Percentiles rank a stretch among this genome's conserved stretches.
These are phyloP conservation scores for Aureobasidium leucospermi DNA, from an alignment of 2,329 filamentous ascomycete genomes.

Conservation along the genomic window DNA sequence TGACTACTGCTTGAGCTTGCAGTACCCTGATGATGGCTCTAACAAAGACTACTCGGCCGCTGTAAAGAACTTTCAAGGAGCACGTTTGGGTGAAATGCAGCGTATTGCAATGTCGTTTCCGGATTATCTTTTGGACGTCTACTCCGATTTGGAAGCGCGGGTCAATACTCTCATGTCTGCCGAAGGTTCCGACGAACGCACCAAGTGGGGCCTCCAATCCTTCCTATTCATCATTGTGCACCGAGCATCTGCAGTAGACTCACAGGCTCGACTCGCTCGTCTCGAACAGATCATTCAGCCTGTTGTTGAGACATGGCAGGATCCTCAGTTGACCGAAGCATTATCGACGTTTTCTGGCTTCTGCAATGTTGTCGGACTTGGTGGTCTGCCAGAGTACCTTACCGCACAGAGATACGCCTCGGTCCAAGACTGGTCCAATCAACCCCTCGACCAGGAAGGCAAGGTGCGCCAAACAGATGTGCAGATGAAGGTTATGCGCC, in stretches of 20 bases:
- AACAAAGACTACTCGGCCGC: conserved; percentile 74
- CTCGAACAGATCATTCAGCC: conserved; percentile 74
- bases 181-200: conserved; percentile 69
- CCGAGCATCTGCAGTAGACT: conserved; percentile 68
- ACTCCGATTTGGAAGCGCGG: conserved; percentile 76
- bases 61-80: conserved; percentile 77
- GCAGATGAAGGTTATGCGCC: conserved; percentile 61
- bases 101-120: conserved; percentile 84
- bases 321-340: conserved; percentile 58
- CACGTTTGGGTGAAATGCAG: conserved; percentile 82
- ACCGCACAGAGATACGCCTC: conserved; percentile 64
- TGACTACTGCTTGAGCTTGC: conserved; percentile 82
- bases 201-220: conserved; percentile 77
- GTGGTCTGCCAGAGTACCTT: conserved; percentile 75
- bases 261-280: conserved; percentile 60
- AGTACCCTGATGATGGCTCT: conserved; percentile 64
- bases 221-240: conserved; percentile 93
- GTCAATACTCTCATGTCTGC: conserved; percentile 73
- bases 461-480: conserved; percentile 71
- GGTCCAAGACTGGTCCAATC: conserved; percentile 74
- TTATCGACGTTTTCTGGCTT: conserved; percentile 73
- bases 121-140: conserved; percentile 76
- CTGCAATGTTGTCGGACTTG: conserved; percentile 69
- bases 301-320: conserved; percentile 72
- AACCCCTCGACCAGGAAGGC: conserved; percentile 70